phyloP scores from a whole-genome alignment of 257 asterid species.

The Ilex asprella region DNA sequence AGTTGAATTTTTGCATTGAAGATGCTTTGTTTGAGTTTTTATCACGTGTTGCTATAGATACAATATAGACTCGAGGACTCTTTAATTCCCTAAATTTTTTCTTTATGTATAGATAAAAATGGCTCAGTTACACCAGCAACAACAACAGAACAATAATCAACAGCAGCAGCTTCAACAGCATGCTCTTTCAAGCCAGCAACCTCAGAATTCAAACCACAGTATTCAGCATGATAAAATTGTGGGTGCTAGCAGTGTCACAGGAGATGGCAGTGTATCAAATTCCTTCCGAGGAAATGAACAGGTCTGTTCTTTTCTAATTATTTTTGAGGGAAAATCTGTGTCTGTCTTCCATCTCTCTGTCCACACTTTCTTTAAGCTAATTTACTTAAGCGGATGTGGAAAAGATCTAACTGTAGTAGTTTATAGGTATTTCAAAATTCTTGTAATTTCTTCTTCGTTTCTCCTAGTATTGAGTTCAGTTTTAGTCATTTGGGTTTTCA shows the following conservation, averaged over 20 bases:
- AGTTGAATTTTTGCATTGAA: background rate
- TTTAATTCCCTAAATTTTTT: conserved; percentile 2
- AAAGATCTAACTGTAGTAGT: too few relatives aligned
- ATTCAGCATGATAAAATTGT: conserved; percentile 77
- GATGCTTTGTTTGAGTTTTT: background rate
- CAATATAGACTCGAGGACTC: background rate
- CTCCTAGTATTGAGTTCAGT: too few relatives aligned
- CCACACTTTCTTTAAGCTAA: too few relatives aligned
- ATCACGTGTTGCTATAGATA: background rate
- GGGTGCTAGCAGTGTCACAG: conserved; percentile 44
- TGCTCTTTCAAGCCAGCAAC: conserved; percentile 74
- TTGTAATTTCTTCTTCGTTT: too few relatives aligned
- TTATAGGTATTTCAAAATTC: too few relatives aligned
- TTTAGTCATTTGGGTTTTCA: too few relatives aligned
- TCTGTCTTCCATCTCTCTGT: too few relatives aligned
- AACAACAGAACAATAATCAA: conserved; percentile 8
- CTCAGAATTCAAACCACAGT: conserved; percentile 78
- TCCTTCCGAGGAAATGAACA: conserved; percentile 85
- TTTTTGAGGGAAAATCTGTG: background rate
- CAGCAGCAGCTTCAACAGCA: conserved; percentile 71
- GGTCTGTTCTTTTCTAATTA: conserved; percentile 44
- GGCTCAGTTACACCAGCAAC: conserved; percentile 35
- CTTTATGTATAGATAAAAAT: conserved; percentile 48
- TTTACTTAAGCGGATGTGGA: too few relatives aligned
- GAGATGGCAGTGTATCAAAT: conserved; percentile 50